A percentile compares a stretch with the other conserved stretches of the same genome.
phyloP scores from a whole-genome alignment of 78 protist genomes.

The Dictyostelium purpureum region DNA sequence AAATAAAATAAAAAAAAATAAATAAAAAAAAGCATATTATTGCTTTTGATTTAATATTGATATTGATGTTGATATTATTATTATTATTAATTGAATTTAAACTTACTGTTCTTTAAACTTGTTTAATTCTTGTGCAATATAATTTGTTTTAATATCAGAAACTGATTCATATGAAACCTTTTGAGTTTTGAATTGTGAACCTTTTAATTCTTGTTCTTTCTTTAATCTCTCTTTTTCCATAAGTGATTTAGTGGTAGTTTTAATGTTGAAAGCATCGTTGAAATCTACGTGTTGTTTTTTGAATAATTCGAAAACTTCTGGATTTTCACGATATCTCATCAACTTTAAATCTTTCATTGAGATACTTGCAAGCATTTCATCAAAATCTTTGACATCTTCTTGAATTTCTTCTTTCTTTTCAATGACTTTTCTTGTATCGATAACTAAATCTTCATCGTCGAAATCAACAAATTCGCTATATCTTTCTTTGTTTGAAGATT shows the following conservation, averaged over 20 bases:
- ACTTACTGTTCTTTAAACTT: conserved; percentile 52
- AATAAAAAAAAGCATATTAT: neutral
- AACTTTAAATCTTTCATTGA: conserved; percentile 27
- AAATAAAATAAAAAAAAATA: neutral
- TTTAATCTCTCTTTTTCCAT: neutral
- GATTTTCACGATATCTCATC: conserved; percentile 38
- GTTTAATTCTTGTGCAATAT: conserved; percentile 39
- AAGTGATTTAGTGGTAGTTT: neutral
- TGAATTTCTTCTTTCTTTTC: neutral
- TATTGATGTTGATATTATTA: neutral
- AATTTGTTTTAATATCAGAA: conserved; percentile 15
- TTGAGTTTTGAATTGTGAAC: conserved; percentile 31
- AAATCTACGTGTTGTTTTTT: neutral
- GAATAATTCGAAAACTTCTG: conserved; percentile 7
- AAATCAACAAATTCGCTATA: conserved; percentile 11
- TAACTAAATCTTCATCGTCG: conserved; percentile 11
- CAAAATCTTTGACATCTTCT: conserved; percentile 22
- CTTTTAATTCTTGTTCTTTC: conserved; percentile 12
- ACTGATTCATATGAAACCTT: neutral
- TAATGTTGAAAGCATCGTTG: conserved; percentile 4
- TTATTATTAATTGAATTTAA: neutral
- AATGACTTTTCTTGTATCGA: neutral
- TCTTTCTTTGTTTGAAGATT: neutral
- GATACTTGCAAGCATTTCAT: conserved; percentile 31
- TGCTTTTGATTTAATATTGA: neutral